Conservation (phyloP, 139 green algal genomes). For the Edaphochlamys debaryana region DNA sequence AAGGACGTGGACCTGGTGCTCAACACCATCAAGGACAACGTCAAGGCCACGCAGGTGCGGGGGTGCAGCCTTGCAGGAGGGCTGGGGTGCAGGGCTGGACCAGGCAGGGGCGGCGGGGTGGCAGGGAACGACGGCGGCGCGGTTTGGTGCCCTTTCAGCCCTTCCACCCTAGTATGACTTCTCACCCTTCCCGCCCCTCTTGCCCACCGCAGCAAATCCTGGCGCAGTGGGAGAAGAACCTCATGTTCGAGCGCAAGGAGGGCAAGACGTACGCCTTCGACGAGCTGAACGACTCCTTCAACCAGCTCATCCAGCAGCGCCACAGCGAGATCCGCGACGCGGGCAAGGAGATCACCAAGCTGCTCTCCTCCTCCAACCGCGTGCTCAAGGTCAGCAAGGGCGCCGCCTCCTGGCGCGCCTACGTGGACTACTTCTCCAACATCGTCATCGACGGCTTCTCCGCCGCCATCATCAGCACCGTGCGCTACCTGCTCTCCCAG, state of each 20-base stretch:
- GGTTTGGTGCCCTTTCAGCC: no score
- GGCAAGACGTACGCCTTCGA: slow-evolving; percentile 81
- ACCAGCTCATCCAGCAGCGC: slow-evolving; percentile 62
- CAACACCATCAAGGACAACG: slow-evolving; percentile 84
- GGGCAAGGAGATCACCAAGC: slow-evolving; percentile 85
- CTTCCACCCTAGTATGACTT: no score
- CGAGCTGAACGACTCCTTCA: slow-evolving; percentile 76
- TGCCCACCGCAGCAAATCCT: no score
- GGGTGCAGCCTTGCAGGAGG: no score
- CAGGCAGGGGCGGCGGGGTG: no score
- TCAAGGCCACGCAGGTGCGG: slow-evolving; percentile 66
- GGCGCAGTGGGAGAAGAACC: slow-evolving; percentile 68
- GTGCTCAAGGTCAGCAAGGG: slow-evolving; percentile 85
- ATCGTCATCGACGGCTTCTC: slow-evolving; percentile 88
- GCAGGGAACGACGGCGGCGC: no score
- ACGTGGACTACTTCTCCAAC: slow-evolving; percentile 84
- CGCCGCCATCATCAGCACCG: slow-evolving; percentile 72
- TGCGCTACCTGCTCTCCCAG: slow-evolving; percentile 58
- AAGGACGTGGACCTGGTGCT: slow-evolving; percentile 79
- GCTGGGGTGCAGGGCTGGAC: no score
- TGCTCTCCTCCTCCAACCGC: slow-evolving; percentile 79
- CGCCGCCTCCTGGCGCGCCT: slow-evolving; percentile 76
- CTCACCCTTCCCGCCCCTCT: no score
- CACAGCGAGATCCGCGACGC: slow-evolving; percentile 74
- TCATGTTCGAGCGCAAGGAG: slow-evolving; percentile 91